Percentiles rank a stretch among this genome's conserved stretches.
phyloP scores from a whole-genome alignment of 805 yeast genomes.

The Tetrapisispora fleetii region DNA sequence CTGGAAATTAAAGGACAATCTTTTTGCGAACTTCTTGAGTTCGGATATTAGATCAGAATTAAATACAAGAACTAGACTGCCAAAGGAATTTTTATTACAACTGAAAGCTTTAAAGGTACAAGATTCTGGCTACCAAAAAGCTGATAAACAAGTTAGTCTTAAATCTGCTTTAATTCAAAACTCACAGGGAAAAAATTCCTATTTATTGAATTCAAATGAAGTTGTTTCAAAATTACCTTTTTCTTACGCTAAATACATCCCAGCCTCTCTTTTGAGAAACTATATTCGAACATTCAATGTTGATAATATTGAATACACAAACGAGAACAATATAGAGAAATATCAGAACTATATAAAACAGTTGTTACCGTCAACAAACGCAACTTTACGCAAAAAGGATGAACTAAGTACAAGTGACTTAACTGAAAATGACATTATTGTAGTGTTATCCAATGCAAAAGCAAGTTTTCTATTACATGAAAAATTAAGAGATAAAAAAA shows the following conservation, averaged over 20 bases:
- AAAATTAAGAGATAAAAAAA: neutral
- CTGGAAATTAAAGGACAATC: slow-evolving; percentile 23
- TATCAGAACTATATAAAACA: neutral
- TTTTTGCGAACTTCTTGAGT: slow-evolving; percentile 32
- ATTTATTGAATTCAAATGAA: slow-evolving; percentile 14
- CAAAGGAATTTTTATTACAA: slow-evolving; percentile 26
- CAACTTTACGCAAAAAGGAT: neutral
- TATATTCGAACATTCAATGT: slow-evolving; percentile 5
- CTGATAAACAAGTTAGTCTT: neutral
- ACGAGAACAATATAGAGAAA: neutral
- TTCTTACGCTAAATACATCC: slow-evolving; percentile 6
- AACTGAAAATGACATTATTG: neutral
- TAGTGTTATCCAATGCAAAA: no score
- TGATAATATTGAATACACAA: slow-evolving; percentile 2
- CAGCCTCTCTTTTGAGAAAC: slow-evolving; percentile 7
- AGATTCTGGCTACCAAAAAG: neutral
- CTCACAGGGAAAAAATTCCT: slow-evolving; percentile 16
- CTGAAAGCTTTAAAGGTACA: neutral
- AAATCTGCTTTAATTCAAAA: slow-evolving; percentile 4
- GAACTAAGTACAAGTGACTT: neutral
- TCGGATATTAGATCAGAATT: slow-evolving; percentile 38
- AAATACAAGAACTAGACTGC: slow-evolving; percentile 29
- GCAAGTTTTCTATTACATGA: no score
- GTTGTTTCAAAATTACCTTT: slow-evolving; percentile 3
- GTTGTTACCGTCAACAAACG: neutral